Evolutionary conservation across 2,329 filamentous ascomycete genomes (phyloP).

Genomic region (Endocalyx cinctus): DNA sequence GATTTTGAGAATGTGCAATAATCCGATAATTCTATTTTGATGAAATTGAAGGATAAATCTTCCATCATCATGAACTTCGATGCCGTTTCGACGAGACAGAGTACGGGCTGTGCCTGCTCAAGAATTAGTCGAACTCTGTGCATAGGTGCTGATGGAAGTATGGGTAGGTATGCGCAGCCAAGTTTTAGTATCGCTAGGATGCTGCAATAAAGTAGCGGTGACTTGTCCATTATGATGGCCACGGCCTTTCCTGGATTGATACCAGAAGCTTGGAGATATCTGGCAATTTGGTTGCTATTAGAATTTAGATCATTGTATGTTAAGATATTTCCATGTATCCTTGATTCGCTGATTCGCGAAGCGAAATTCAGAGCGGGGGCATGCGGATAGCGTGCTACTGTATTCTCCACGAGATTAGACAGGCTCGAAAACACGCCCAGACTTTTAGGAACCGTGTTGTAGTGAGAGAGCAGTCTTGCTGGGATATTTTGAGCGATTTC

Average conservation of each 20-base stretch:
- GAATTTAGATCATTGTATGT: constrained; percentile 63
- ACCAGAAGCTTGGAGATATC: constrained; percentile 44
- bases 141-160: constrained; percentile 66
- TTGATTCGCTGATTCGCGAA: constrained; percentile 35
- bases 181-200: constrained; percentile 72
- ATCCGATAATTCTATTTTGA: constrained; percentile 30
- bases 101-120: constrained; percentile 47
- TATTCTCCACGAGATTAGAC: constrained; percentile 48
- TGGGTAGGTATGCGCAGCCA: constrained; percentile 74
- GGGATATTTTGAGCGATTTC: constrained; percentile 24
- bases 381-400: constrained; percentile 43
- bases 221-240: constrained; percentile 77
- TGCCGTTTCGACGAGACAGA: constrained; percentile 38
- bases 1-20: constrained; percentile 25
- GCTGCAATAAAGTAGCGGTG: constrained; percentile 63
- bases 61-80: constrained; percentile 14
- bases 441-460: constrained; percentile 36
- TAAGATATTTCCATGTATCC: constrained; percentile 36
- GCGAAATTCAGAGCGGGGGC: constrained; percentile 63
- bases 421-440: constrained; percentile 39
- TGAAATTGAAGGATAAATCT: constrained; percentile 12
- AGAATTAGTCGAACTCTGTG: constrained; percentile 60
- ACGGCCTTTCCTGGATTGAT: constrained; percentile 53
- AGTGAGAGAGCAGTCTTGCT: constrained; percentile 38
- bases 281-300: constrained; percentile 60